These are phyloP conservation scores for Teratosphaeria nubilosa DNA, from an alignment of 2,329 filamentous ascomycete species.

Conservation along the genomic window DNA sequence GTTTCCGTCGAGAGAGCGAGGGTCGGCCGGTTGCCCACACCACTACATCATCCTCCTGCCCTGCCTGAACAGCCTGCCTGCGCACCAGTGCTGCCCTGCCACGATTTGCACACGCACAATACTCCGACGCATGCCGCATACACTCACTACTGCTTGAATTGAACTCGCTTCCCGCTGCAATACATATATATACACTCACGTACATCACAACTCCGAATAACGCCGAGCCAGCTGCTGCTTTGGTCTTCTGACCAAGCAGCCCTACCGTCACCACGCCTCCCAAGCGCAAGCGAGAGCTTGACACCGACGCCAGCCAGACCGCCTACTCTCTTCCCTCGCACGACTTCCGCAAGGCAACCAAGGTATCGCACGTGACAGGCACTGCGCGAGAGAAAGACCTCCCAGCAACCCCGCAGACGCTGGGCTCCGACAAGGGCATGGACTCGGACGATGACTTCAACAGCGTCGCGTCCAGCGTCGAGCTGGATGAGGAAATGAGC, in stretches of 20 bases:
- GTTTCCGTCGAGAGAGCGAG: too few species aligned
- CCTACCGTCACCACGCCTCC: conserved; percentile 16
- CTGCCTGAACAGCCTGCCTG: not conserved
- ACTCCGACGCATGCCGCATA: not conserved
- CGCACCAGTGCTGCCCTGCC: not conserved
- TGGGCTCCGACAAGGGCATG: conserved; percentile 51
- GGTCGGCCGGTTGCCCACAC: not conserved
- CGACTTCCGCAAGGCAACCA: conserved; percentile 22
- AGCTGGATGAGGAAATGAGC: conserved; percentile 61
- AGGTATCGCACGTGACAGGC: conserved; percentile 17
- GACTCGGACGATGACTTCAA: conserved; percentile 94
- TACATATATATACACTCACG: not conserved
- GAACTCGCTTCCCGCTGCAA: not conserved
- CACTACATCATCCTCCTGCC: not conserved
- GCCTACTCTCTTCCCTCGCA: conserved; percentile 23
- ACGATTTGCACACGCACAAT: not conserved
- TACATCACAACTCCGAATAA: not conserved
- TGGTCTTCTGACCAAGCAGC: conserved; percentile 17
- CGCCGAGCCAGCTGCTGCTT: conserved; percentile 12
- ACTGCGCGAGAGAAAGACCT: conserved; percentile 26
- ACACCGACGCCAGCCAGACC: conserved; percentile 6
- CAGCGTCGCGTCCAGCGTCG: conserved; percentile 70
- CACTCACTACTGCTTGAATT: not conserved
- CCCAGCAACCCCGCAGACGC: conserved; percentile 41
- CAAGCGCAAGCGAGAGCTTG: conserved; percentile 27